Base-by-base conservation (phyloP, 331 rosid species). In the Rosa hybrid region DNA sequence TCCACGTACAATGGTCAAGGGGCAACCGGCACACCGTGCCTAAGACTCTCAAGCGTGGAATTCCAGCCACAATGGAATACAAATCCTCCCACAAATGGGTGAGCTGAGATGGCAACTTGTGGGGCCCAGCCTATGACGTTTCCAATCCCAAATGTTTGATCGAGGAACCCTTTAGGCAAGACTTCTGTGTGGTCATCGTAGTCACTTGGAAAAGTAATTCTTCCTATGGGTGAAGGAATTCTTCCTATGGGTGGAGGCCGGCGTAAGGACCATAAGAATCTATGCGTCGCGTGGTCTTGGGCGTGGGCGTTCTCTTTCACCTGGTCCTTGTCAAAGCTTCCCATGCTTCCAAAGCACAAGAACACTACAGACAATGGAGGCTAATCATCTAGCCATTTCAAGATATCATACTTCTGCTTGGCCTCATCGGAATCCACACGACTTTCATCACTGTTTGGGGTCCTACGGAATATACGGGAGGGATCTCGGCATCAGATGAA, bases 1-100 rank as follows among this genome's bases (percentile, higher is more conserved):
- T 92, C 97, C 0, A 89, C 90, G 10, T 3, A 76, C 0, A 89
- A 25, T 0, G 94, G 94, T 91, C 94, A 89, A 3, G 95, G 39
- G 6, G 87, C 93, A 14, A 86, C 63, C 3, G 93, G 96, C 60
- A 91, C 92, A 0, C 91, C 91, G 1, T 56, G 70, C 51, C 89
- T 70, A 4, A 86, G 1, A 71, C 96, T 89, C 75, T 90, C 94
- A 0, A 92, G 74, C 0, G 71, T 82, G 0, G 90, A 92, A 56
- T 89, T 92, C 93, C 93, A 90, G 4, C 92, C 93, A 4, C 94
- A 91, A 3, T 91, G 96, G 0, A 94, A 91, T 38, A 88, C 86
- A 1, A 91, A 88, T 8, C 87, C 94, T 18, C 86, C 91, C 0
- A 84, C 60, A 2, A 94, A 86, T 0, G 12, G 60, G 46, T 91